phyloP scores from a whole-genome alignment of 2,329 filamentous ascomycete species.

The Proliferodiscus dingleyae region DNA sequence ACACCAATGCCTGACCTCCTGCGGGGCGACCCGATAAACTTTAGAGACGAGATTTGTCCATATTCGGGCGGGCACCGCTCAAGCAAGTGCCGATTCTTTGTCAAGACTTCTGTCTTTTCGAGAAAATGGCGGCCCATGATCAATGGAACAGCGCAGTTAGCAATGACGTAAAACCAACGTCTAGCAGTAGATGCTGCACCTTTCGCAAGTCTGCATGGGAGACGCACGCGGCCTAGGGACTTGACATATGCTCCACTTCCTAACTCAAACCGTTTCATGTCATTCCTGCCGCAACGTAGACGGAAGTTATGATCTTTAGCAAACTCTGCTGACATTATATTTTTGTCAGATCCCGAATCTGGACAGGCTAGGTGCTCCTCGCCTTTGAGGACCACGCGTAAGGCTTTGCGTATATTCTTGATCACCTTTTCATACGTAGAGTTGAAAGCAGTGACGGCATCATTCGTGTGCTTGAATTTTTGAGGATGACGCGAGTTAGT shows the following conservation, averaged over 20 bases:
- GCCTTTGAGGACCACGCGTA: slow-evolving; percentile 3
- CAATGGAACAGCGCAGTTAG: slow-evolving; percentile 2
- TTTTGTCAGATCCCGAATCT: slow-evolving; percentile 7
- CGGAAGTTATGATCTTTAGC: slow-evolving; percentile 1
- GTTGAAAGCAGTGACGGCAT: too few relatives aligned
- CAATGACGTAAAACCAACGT: slow-evolving; percentile 1
- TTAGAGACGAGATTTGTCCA: neutral
- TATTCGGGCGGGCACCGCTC: slow-evolving; percentile 3
- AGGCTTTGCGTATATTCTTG: neutral
- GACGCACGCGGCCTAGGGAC: neutral
- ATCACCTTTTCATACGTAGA: too few relatives aligned
- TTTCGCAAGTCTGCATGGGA: neutral
- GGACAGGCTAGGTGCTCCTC: slow-evolving; percentile 4
- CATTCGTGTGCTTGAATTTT: too few relatives aligned
- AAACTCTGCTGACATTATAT: slow-evolving; percentile 8
- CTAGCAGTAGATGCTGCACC: neutral
- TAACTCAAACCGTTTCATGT: neutral
- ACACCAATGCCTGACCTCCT: slow-evolving; percentile 1
- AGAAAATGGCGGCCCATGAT: slow-evolving; percentile 10
- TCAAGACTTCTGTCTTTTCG: slow-evolving; percentile 4
- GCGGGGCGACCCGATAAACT: neutral
- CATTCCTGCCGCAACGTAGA: neutral
- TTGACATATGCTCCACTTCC: neutral
- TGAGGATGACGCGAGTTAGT: too few relatives aligned
- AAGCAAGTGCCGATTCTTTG: slow-evolving; percentile 11